Evolutionary conservation across 2,329 filamentous ascomycete species (phyloP), one percentile per base, ranked within the genome.

Genomic region (Fusarium buxicola): DNA sequence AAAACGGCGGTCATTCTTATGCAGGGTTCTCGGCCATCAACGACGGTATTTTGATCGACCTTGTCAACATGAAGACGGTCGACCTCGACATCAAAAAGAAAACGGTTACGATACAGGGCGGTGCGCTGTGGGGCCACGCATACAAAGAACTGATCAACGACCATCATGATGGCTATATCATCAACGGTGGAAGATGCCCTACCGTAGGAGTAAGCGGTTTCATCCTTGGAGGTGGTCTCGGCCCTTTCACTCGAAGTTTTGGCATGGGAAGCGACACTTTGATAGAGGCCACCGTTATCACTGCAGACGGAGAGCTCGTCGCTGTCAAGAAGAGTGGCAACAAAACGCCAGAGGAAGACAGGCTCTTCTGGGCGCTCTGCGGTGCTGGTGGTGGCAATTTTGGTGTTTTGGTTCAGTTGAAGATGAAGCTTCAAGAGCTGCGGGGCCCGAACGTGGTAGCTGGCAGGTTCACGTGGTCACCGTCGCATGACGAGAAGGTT

Each of bases 321-420:
- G 40, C 15, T 15, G 43, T 35, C 28, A 53, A 38, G 61, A 54
- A 65, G 1, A 48, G 11, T 0, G 65, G 66, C 32, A 53, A 72
- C 0, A n/a, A n/a, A 4, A 53, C 0, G 0, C 21, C 24, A 5
- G 65, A 69, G 0, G 58, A 66, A 4, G 44, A 10, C 2, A 18
- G 62, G 3, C 58, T 80, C 2, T 81, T 80, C 65, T 80, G 74
- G 68, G 78, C 77, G 0, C 70, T 80, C 4, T 68, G 75, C 1
- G 78, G 79, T 5, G 77, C 73, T 3, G 78, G 79, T 0, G 75
- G 74, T 8, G 77, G 75, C 2, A 80, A 78, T 4, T 80, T 76
- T 25, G 79, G 78, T 0, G 73, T 81, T 2, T 59, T 79, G 1
- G 69, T 71, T 1, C 12, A 74, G 18, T 65, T 76, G 58, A 75